These are phyloP conservation scores for Apiospora aurea DNA, from an alignment of 2,329 filamentous ascomycete genomes.

Conservation along the genomic window DNA sequence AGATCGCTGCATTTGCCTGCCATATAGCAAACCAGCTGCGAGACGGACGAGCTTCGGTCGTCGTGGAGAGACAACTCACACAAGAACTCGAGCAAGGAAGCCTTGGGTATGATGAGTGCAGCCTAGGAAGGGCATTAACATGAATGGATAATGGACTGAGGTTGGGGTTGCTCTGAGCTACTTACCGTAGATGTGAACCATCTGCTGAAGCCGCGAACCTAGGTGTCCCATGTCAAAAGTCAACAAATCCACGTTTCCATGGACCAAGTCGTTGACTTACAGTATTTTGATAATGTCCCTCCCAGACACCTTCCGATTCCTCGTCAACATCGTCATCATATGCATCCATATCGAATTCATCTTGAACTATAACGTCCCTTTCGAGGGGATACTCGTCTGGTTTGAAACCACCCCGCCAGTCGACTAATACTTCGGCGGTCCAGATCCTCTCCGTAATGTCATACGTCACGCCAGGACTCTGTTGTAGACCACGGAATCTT, in stretches of 20 bases:
- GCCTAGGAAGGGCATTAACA: background rate
- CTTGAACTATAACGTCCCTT: background rate
- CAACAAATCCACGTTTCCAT: too few species aligned
- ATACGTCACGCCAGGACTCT: background rate
- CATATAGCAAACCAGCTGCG: background rate
- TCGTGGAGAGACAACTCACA: background rate
- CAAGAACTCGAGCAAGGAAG: background rate
- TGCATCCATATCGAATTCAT: background rate
- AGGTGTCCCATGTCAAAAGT: background rate
- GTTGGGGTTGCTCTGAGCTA: background rate
- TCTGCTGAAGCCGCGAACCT: background rate
- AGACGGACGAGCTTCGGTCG: background rate
- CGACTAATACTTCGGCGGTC: slow-evolving; percentile 18
- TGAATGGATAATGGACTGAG: background rate
- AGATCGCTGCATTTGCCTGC: background rate
- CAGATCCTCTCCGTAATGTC: background rate
- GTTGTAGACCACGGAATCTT: background rate
- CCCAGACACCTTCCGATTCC: background rate
- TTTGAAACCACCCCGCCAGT: background rate
- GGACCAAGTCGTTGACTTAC: background rate
- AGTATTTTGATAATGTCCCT: background rate
- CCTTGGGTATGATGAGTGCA: background rate
- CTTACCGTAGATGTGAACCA: background rate
- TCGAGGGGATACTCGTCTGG: background rate
- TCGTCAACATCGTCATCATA: background rate